Conservation (phyloP, 179 eudicot genomes). For the Nepenthes alata region DNA sequence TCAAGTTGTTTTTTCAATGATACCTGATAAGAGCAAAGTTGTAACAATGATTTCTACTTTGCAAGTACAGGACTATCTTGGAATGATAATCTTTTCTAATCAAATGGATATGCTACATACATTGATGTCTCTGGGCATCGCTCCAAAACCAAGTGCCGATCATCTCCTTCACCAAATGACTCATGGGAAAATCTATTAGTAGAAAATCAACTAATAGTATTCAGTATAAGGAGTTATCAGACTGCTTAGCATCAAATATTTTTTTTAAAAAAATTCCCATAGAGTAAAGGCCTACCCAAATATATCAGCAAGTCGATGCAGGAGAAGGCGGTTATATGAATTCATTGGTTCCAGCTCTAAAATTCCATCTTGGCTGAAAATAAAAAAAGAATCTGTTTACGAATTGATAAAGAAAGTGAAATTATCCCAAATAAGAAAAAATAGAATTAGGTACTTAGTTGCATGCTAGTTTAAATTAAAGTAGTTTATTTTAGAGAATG, state of each 20-base stretch:
- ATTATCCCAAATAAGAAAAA: no score
- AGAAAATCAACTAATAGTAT: slow-evolving; percentile 4
- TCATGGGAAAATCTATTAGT: slow-evolving; percentile 66
- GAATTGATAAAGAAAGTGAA: neutral
- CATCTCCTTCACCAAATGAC: slow-evolving; percentile 88
- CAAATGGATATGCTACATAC: slow-evolving; percentile 26
- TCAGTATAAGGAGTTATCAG: neutral
- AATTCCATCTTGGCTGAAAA: slow-evolving; percentile 52
- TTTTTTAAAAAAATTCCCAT: neutral
- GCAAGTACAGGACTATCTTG: no score
- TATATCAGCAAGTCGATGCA: slow-evolving; percentile 95
- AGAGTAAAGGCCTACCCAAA: slow-evolving; percentile 48
- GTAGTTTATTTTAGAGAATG: no score
- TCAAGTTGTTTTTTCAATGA: no score
- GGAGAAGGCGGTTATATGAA: slow-evolving; percentile 76
- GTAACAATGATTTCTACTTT: no score
- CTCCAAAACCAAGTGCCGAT: slow-evolving; percentile 74
- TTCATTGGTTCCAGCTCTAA: slow-evolving; percentile 88
- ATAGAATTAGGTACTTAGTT: no score
- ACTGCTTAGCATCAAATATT: neutral
- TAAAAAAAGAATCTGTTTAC: neutral
- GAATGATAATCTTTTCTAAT: neutral
- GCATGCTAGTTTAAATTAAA: no score
- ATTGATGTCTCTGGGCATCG: slow-evolving; percentile 72
- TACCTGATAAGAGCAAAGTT: no score